These are phyloP conservation scores for Kodamaea kaohsiungensis DNA, from an alignment of 805 yeast genomes.

Conservation along the genomic window DNA sequence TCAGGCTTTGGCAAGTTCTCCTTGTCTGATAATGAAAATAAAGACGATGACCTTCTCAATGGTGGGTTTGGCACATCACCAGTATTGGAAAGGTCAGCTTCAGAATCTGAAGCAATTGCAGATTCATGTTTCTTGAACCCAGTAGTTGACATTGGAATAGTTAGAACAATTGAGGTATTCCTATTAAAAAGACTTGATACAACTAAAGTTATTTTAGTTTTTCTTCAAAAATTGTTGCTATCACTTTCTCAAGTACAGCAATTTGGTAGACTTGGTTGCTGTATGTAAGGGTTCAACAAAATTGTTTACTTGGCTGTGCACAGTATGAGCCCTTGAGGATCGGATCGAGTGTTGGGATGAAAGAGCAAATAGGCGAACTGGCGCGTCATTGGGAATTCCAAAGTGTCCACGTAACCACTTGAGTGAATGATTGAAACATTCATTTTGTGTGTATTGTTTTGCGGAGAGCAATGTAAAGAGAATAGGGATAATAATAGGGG, in stretches of 20 bases:
- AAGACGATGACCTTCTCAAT: constrained; percentile 53
- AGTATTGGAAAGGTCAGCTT: constrained; percentile 27
- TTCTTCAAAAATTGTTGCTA: neutral
- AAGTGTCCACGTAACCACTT: neutral
- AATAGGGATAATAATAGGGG: no score
- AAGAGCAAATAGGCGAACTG: neutral
- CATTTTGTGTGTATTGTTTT: neutral
- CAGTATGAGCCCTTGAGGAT: neutral
- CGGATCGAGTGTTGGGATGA: neutral
- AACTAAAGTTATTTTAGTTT: neutral
- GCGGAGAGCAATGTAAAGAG: neutral
- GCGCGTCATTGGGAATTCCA: neutral
- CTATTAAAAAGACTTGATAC: neutral
- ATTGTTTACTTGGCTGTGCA: neutral
- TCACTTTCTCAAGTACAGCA: neutral
- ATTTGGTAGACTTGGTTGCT: neutral
- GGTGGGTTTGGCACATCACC: constrained; percentile 27
- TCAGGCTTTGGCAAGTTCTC: constrained; percentile 72
- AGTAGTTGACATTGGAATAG: constrained; percentile 19
- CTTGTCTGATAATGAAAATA: constrained; percentile 49
- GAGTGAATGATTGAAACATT: neutral
- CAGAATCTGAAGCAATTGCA: constrained; percentile 40
- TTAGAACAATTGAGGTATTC: neutral
- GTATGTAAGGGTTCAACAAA: neutral
- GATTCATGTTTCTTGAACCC: constrained; percentile 31